phyloP scores from a whole-genome alignment of 2,329 filamentous ascomycete species.

The Cordyceps cicadae region DNA sequence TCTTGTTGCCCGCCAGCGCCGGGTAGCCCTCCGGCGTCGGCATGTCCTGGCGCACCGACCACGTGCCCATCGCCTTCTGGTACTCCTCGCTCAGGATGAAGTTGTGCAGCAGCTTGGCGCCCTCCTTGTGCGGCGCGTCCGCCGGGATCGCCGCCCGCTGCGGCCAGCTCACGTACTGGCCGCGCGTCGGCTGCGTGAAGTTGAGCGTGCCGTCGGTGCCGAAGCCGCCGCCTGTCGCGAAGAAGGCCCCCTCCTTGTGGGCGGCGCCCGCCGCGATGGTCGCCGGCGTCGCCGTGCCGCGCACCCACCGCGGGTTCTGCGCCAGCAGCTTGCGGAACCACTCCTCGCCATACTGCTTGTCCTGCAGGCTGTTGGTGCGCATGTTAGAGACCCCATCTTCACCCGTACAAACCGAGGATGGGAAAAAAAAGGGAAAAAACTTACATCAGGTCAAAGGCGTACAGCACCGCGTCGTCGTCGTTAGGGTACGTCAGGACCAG shows the following conservation, averaged over 20 bases:
- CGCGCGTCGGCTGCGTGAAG: conserved; percentile 26
- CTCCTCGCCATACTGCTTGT: conserved; percentile 30
- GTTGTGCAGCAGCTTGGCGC: conserved; percentile 41
- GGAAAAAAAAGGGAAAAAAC: conserved; percentile 10
- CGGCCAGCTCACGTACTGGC: conserved; percentile 38
- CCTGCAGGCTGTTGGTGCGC: conserved; percentile 21
- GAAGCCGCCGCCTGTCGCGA: conserved; percentile 21
- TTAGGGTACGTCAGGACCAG: conserved; percentile 48
- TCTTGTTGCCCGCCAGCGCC: conserved; percentile 20
- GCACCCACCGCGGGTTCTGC: conserved; percentile 46
- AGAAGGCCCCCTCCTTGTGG: conserved; percentile 22
- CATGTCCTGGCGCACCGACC: conserved; percentile 30
- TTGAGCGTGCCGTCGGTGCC: conserved; percentile 16
- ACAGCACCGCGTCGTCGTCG: conserved; percentile 49
- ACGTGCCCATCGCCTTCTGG: conserved; percentile 23
- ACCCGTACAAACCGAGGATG: too few species aligned
- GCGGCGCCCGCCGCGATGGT: conserved; percentile 21
- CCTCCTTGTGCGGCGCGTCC: conserved; percentile 40
- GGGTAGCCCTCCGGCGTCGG: conserved; percentile 21
- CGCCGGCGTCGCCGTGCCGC: conserved; percentile 37
- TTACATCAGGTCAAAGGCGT: conserved; percentile 40
- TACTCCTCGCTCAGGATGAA: conserved; percentile 35
- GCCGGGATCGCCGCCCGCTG: conserved; percentile 41
- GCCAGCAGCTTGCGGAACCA: conserved; percentile 40
- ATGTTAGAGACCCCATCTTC: too few species aligned